These are phyloP conservation scores for Neocucurbitaria cava DNA, from an alignment of 2,329 filamentous ascomycete species.

Conservation along the genomic window DNA sequence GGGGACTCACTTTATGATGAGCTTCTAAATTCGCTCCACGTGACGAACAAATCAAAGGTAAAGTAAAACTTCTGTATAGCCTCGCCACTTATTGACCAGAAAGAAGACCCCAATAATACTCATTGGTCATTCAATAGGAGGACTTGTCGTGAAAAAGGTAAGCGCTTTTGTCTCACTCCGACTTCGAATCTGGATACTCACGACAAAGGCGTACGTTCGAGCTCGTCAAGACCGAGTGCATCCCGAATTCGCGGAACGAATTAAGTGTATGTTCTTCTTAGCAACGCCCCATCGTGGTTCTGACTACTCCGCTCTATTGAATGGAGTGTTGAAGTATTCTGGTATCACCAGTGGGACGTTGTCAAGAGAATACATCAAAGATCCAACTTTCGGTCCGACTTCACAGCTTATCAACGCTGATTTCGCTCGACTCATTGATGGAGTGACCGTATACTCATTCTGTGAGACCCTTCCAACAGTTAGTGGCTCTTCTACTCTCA, in stretches of 20 bases:
- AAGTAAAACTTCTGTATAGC: neutral
- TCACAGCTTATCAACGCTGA: neutral
- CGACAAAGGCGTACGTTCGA: conserved; percentile 2
- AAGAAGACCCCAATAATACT: conserved; percentile 6
- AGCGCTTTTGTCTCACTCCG: neutral
- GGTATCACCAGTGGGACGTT: neutral
- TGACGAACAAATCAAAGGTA: neutral
- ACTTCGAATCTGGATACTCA: neutral
- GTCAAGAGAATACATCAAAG: neutral
- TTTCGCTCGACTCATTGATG: neutral
- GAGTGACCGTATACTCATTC: neutral
- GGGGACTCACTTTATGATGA: conserved; percentile 1
- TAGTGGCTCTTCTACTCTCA: neutral
- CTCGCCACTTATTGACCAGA: neutral
- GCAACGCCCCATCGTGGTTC: conserved; percentile 10
- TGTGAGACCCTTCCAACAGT: conserved; percentile 1
- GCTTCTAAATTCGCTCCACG: neutral
- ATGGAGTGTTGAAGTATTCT: neutral
- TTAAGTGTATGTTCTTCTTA: conserved; percentile 3
- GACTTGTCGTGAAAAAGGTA: conserved; percentile 3
- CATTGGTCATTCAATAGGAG: conserved; percentile 8
- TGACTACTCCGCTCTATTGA: conserved; percentile 1
- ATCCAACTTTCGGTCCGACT: neutral
- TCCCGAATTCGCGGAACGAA: neutral
- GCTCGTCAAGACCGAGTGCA: neutral